Evolutionary conservation across 2,329 filamentous ascomycete genomes (phyloP), one percentile per base, ranked within the genome.

Genomic region (Hypoxylon sp.): DNA sequence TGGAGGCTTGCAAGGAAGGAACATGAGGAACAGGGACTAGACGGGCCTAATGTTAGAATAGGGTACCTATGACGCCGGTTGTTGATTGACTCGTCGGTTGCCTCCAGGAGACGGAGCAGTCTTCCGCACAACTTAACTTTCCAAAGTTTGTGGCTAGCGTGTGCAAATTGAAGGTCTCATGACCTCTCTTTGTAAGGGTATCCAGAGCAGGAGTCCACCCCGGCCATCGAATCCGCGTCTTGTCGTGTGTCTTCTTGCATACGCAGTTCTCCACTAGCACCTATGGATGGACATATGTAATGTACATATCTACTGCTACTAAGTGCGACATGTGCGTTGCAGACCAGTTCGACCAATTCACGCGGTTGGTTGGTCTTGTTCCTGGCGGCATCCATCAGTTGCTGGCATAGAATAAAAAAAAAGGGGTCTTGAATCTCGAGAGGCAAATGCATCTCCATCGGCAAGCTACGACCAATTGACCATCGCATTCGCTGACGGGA

Each of bases 111-210:
- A 69, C 69, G 69, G 66, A 69, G 63, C 53, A 29, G 30, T 63
- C 48, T 69, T 69, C 70, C 68, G 63, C 57, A 25, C 63, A 69
- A 63, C 56, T 71, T 60, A 63, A 67, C 53, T 63, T 64, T 54
- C 63, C 61, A 70, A 69, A 70, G 65, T 70, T 71, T 70, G 65
- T 65, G 65, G 64, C 48, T 71, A 71, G 70, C 69, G 68, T 32
- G 65, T 67, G 47, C 59, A 57, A 61, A 69, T 67, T 63, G 65
- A 70, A 69, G 70, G 70, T 71, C 70, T 69, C 65, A 70, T 70
- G 70, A 71, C 70, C 70, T 71, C 57, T 64, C 59, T 45, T 70
- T 69, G 68, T 67, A 69, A 70, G 67, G 70, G 70, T 70, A 71
- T 69, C 69, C 67, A 71, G 66, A 69, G 60, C 56, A 71, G 63